phyloP scores from a whole-genome alignment of 1,284 basidiomycete genomes.

The Tetrapyrgos nigripes region DNA sequence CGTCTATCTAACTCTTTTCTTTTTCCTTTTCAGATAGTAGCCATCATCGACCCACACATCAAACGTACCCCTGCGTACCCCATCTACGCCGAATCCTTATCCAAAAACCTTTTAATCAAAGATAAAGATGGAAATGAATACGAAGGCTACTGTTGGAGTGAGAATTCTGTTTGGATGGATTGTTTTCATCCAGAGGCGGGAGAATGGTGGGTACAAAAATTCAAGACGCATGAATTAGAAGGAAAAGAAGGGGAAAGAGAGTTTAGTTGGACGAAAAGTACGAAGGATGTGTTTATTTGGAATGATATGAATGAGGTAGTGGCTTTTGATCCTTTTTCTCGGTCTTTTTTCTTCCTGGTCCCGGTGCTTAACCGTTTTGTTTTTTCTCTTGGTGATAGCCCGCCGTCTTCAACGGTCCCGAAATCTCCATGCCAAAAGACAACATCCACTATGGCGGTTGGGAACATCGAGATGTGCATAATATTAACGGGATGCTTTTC shows the following conservation, averaged over 20 bases:
- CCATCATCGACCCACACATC: constrained; percentile 96
- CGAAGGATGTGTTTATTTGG: constrained; percentile 89
- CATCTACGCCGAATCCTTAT: constrained; percentile 88
- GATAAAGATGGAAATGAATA: constrained; percentile 83
- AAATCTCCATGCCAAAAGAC: constrained; percentile 97
- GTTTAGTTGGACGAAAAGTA: constrained; percentile 80
- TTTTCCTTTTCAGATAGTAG: no score
- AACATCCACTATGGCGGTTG: constrained; percentile 92
- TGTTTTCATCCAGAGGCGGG: constrained; percentile 93
- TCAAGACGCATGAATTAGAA: constrained; percentile 61
- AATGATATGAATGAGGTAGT: constrained; percentile 98
- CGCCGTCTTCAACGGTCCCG: constrained; percentile 97
- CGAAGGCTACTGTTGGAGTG: constrained; percentile 99
- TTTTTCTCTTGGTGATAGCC: constrained; percentile 78
- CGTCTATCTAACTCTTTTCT: no score
- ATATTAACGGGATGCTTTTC: constrained; percentile 90
- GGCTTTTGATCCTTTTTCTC: constrained; percentile 6
- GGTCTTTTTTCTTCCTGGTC: no score
- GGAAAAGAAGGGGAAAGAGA: no score
- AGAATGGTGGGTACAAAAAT: constrained; percentile 91
- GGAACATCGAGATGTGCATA: constrained; percentile 97
- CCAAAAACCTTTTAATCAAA: constrained; percentile 85
- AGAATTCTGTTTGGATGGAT: constrained; percentile 95
- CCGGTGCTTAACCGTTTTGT: no score
- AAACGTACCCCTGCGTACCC: constrained; percentile 87